A percentile compares a stretch with the other conserved stretches of the same genome.
These are phyloP conservation scores for Oryza glumipatula DNA, from an alignment of 176 grass and related monocot genomes.

Conservation along the genomic window DNA sequence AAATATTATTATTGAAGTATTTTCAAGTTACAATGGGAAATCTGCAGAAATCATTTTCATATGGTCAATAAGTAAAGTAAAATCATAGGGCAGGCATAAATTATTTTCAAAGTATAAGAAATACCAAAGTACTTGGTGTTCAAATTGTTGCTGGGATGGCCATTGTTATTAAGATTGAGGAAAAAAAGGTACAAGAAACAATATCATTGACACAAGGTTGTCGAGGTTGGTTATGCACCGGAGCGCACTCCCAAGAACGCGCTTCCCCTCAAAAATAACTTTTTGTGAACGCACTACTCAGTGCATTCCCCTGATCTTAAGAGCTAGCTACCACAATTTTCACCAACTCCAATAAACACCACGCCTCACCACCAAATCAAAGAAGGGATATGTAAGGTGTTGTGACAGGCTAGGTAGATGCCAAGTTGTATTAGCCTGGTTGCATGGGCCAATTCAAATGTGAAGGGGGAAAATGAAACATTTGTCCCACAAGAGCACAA, in stretches of 20 bases:
- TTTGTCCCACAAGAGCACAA: background rate
- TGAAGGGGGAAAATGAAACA: background rate
- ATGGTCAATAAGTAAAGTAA: background rate
- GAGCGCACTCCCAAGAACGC: background rate
- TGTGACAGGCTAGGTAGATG: background rate
- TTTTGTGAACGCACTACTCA: too few species aligned
- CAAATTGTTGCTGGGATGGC: background rate
- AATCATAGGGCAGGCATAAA: conserved; percentile 12
- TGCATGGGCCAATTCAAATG: background rate
- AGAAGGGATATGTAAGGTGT: background rate
- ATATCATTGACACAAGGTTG: too few species aligned
- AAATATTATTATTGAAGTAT: background rate
- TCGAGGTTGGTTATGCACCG: too few species aligned
- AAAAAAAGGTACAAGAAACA: too few species aligned
- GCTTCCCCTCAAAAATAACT: background rate
- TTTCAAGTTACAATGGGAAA: background rate
- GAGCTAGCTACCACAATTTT: background rate
- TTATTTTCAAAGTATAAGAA: conserved; percentile 21
- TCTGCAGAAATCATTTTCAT: conserved; percentile 15
- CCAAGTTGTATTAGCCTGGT: background rate
- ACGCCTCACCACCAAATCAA: background rate
- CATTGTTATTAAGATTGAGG: too few species aligned
- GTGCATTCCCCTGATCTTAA: too few species aligned
- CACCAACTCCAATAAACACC: background rate
- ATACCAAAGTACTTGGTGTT: conserved; percentile 1